Evolutionary conservation across 441 rosid species (phyloP), one percentile per base, ranked within the genome.

Genomic region (Gossypium aridum): DNA sequence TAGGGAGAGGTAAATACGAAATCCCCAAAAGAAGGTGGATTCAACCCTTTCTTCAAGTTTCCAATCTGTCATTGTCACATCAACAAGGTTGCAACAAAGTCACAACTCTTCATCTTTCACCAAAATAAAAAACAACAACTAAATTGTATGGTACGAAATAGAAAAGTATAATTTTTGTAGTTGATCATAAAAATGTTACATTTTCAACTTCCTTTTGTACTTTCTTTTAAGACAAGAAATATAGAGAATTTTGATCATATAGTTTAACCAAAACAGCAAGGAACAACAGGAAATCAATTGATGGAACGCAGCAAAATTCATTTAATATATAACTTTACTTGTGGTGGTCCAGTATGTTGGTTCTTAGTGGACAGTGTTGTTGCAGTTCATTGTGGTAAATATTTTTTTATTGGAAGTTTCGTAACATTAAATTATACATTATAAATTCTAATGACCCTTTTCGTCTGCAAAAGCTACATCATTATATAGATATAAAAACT

Each of bases 31-130:
- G 99, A 89, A 10, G 78, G 84, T 70, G 99, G 98, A 79, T 96
- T 96, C 74, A 94, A 34, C 43, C 98, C 98, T 77, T 91, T 94
- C 89, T 89, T 91, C 80, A 96, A 67, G 34, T 87, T 6, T 61
- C 98, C 98, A 59, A 96, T 94, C 99, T 93, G 91, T 72, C 39
- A 14, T 47, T 47, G 64, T 26, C 66, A n/a, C 64, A 23, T 57
- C 31, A 57, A 22, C 23, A 55, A 55, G 60, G 60, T 55, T 55
- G 60, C 25, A 19, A 55, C 60, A 55, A 55, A 19, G 60, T 57
- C 63, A 57, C 28, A 57, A 57, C n/a, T 9, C 26, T 22, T 12
- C 4, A 8, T 20, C 16, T 57, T 20, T 10, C 31, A 54, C 59
- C 14, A 56, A 56, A 56, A 20, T 56, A 55, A 55, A 55, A 55